Conservation (phyloP, 163 green algal species). For the Chloroidium sp. region DNA sequence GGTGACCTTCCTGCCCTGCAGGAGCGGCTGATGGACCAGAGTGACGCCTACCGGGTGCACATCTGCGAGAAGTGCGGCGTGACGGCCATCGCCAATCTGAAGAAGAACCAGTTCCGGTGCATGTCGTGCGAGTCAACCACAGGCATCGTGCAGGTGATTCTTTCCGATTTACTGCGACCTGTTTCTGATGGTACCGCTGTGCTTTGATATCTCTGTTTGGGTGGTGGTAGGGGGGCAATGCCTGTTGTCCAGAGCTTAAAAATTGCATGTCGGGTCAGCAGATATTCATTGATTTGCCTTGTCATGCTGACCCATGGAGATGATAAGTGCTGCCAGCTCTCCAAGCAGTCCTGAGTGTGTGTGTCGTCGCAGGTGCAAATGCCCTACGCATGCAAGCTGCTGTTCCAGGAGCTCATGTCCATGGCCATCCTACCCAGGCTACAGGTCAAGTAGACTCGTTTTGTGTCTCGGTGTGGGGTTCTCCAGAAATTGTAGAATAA, state of each 20-base stretch:
- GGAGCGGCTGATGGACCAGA: slow-evolving; percentile 93
- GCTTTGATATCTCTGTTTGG: too few relatives aligned
- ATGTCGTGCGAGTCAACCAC: slow-evolving; percentile 73
- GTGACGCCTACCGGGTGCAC: slow-evolving; percentile 92
- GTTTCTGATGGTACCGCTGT: too few relatives aligned
- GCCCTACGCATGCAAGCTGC: slow-evolving; percentile 89
- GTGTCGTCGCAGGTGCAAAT: slow-evolving; percentile 53
- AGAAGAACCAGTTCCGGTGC: slow-evolving; percentile 89
- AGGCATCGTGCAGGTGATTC: slow-evolving; percentile 56
- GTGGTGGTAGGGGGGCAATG: too few relatives aligned
- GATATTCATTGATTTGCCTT: too few relatives aligned
- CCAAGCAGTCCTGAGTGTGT: too few relatives aligned
- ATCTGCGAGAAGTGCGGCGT: slow-evolving; percentile 77
- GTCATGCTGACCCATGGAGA: too few relatives aligned
- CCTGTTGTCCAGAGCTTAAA: too few relatives aligned
- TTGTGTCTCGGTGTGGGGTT: too few relatives aligned
- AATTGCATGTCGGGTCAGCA: too few relatives aligned
- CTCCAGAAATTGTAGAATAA: too few relatives aligned
- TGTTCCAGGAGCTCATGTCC: slow-evolving; percentile 91
- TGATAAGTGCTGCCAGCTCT: too few relatives aligned
- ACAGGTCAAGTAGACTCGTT: slow-evolving; percentile 10
- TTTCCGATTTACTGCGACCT: neutral
- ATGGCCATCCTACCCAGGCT: slow-evolving; percentile 69
- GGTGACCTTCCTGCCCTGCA: slow-evolving; percentile 9
- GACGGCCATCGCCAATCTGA: slow-evolving; percentile 88